Percentiles rank a stretch among this genome's conserved stretches.
These are phyloP conservation scores for Flueggea neowawraea DNA, from an alignment of 441 rosid species.

Conservation along the genomic window DNA sequence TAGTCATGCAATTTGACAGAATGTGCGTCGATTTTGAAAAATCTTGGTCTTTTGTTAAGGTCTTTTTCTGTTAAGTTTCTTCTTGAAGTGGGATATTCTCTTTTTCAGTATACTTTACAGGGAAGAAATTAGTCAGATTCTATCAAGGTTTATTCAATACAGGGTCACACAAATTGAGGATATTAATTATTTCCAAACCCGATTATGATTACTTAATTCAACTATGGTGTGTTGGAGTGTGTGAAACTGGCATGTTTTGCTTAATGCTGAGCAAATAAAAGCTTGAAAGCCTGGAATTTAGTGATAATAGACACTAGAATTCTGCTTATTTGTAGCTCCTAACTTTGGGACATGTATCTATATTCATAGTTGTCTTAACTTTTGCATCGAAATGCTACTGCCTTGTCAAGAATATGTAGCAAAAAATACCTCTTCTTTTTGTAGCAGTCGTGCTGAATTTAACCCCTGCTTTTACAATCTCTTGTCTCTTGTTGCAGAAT, in stretches of 20 bases:
- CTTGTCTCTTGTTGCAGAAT: not conserved
- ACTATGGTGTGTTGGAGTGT: not conserved
- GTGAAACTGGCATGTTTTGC: not conserved
- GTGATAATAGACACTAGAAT: not conserved
- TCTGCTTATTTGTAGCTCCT: not conserved
- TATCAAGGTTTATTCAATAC: not conserved
- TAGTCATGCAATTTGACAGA: constrained; percentile 25
- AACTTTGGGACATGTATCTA: not conserved
- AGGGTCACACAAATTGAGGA: no score
- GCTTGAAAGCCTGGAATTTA: not conserved
- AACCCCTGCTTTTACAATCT: not conserved
- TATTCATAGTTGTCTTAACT: not conserved
- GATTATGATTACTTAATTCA: not conserved
- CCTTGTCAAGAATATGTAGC: not conserved
- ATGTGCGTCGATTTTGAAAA: constrained; percentile 19
- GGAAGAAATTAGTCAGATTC: constrained; percentile 1
- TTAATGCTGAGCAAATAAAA: not conserved
- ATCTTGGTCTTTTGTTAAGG: constrained; percentile 30
- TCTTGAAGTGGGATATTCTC: constrained; percentile 44
- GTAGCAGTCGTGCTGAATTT: not conserved
- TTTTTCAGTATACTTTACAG: constrained; percentile 28
- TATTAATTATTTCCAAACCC: no score
- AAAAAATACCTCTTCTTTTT: not conserved
- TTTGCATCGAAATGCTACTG: not conserved
- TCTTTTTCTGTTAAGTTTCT: constrained; percentile 36